Conservation (phyloP, 2,329 filamentous ascomycete genomes). For the Lasiodiplodia sp. region DNA sequence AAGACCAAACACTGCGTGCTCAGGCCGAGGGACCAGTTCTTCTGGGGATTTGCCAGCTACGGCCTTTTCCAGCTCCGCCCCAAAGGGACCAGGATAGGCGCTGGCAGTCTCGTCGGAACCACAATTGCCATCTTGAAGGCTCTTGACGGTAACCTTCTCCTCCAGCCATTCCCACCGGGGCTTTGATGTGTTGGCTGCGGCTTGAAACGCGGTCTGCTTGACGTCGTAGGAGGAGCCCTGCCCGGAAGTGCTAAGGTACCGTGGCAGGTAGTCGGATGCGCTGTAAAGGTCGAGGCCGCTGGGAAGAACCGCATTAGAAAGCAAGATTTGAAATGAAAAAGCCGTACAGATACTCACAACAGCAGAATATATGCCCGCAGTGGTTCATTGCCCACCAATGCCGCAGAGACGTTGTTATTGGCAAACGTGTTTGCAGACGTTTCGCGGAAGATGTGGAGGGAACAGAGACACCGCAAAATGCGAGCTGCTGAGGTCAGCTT, state of each 20-base stretch:
- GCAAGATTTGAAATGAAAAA: background rate
- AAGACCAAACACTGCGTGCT: constrained; percentile 37
- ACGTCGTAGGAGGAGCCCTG: constrained; percentile 44
- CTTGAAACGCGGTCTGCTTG: constrained; percentile 43
- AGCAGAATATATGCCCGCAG: constrained; percentile 46
- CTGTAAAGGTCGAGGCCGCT: constrained; percentile 44
- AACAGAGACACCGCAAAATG: constrained; percentile 46
- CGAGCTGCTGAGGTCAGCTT: constrained; percentile 36
- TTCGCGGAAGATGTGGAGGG: constrained; percentile 46
- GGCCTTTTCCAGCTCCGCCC: constrained; percentile 31
- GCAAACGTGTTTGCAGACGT: constrained; percentile 40
- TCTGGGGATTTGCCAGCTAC: constrained; percentile 22
- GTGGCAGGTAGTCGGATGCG: constrained; percentile 43
- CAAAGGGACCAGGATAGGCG: constrained; percentile 40
- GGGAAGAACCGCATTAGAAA: background rate
- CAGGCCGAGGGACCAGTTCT: constrained; percentile 35
- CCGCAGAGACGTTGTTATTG: constrained; percentile 48
- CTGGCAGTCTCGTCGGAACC: background rate
- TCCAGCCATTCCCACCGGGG: constrained; percentile 49
- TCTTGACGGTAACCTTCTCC: constrained; percentile 34
- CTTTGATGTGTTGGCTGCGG: constrained; percentile 38
- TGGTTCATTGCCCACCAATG: constrained; percentile 45
- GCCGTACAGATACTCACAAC: constrained; percentile 38
- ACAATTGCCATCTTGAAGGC: constrained; percentile 25
- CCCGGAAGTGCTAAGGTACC: constrained; percentile 36